Evolutionary conservation across 768 basidiomycete species (phyloP), one percentile per base, ranked within the genome.

Genomic region (Mycena vulgaris): DNA sequence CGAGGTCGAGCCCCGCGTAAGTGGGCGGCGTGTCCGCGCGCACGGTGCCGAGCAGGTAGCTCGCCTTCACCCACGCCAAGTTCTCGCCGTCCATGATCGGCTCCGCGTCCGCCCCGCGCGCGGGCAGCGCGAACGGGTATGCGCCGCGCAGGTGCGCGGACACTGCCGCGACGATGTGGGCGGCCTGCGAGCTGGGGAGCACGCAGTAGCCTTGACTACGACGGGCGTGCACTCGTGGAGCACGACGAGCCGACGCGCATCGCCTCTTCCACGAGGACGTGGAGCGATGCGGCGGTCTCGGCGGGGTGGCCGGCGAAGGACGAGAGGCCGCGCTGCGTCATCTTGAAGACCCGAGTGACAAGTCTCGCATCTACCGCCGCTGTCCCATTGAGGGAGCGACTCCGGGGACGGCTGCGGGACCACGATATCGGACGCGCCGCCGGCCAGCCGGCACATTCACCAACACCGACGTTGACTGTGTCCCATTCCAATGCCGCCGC

Each of bases 31-130:
- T 81, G 56, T 86, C 87, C 13, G 86, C 83, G 21, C 90, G 87
- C 76, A 98, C 90, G 42, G 92, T 90, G 59, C 88, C 87, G 48
- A 97, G 83, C 55, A 98, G 86, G 82, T 98, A 98, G 81, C 99
- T 99, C 68, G 94, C 95, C 21, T 97, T 98, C 73, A 98, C 95
- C 97, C 97, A 99, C 31, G 97, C 96, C 78, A 94, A 99, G n/a
- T n/a, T 98, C 95, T 33, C 84, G 10, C 97, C 97, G 72, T 98
- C 97, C 97, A 98, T 97, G 70, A 98, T 91, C 47, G 87, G 89
- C 37, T 97, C 95, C 2, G 89, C 90, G 56, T 90, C 90, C 70
- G 88, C 89, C 48, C 89, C 89, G 71, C 84, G 82, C 28, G 87
- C 78, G 0, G 78, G 75, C 9, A 88, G 69, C 42, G 77, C 83